Evolutionary conservation across 495 filamentous ascomycete genomes (phyloP), one percentile per base, ranked within the genome.

Genomic region (Hyaloscypha hepaticicola): DNA sequence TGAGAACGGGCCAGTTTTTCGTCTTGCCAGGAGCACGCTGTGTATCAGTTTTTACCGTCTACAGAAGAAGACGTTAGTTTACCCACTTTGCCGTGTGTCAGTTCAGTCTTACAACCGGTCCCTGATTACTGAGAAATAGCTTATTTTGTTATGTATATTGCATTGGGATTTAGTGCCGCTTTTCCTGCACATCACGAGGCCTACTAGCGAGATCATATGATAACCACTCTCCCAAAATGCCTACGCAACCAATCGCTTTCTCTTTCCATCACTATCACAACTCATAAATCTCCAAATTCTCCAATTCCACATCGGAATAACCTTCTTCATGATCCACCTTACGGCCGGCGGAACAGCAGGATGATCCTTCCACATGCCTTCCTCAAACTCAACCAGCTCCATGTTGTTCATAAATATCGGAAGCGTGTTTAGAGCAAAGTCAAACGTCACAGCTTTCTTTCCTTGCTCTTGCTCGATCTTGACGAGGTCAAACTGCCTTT

Each of bases 351-450:
- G 41, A 11, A 66, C 28, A 1, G 7, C 21, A 8, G 63, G 63
- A 31, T 55, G 53, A 24, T 70, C 31, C 21, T 48, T 60, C 58
- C 71, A 72, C 33, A 71, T 70, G 11, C 73, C 74, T 7, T 55
- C 66, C 34, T 76, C 75, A 67, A 79, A 66, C 48, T 66, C 80
- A 0, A 71, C 77, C 11, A 74, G 55, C 61, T 83, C 77, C 74
- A 82, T 76, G 12, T 71, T 73, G 8, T 73, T 73, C 66, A 79
- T 66, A 7, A 70, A 41, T 21, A 70, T 60, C 12, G 72, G 66
- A 6, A 76, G 33, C 12, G 27, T 27, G 48, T 60, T 66, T 5
- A 66, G 19, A 29, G 50, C 56, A 33, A 66, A 66, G 2, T 55
- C 55, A 1, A 60, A 29, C 7, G 45, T 60, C 2, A 66, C 56